Evolutionary conservation across 306 rosid genomes (phyloP).

Genomic region (Sicyos baderoa): DNA sequence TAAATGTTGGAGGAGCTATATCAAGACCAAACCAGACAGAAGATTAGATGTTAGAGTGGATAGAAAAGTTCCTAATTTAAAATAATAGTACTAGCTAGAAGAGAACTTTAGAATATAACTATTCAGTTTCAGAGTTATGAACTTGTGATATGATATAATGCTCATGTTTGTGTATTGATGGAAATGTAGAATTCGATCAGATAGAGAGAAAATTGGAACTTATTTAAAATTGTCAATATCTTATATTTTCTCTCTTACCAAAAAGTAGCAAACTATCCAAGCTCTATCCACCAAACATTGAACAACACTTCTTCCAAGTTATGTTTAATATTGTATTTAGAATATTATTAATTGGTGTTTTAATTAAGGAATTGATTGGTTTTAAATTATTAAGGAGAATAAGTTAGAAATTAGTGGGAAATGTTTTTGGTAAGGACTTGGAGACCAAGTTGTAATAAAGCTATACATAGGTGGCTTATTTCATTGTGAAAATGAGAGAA

Average conservation of each 20-base stretch:
- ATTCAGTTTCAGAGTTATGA: slow-evolving; percentile 2
- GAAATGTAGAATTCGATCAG: neutral
- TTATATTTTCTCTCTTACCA: neutral
- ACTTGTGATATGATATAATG: neutral
- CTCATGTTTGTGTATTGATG: neutral
- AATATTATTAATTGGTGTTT: too few species aligned
- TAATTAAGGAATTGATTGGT: too few species aligned
- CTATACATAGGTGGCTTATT: too few species aligned
- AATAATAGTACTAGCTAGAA: neutral
- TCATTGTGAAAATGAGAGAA: too few species aligned
- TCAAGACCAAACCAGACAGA: neutral
- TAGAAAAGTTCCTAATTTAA: neutral
- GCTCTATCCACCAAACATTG: neutral
- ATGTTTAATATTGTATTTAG: too few species aligned
- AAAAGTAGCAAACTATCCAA: neutral
- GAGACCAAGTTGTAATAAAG: too few species aligned
- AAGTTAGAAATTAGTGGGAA: too few species aligned
- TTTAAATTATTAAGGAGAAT: too few species aligned
- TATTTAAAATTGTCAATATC: neutral
- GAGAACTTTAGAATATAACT: neutral
- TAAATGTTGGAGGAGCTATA: neutral
- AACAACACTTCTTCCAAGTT: neutral
- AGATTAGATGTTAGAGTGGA: too few species aligned
- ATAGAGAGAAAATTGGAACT: neutral
- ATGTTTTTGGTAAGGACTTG: too few species aligned